Evolutionary conservation across 768 basidiomycete species (phyloP), one percentile per base, ranked within the genome.

Genomic region (Psilocybe azurescens): DNA sequence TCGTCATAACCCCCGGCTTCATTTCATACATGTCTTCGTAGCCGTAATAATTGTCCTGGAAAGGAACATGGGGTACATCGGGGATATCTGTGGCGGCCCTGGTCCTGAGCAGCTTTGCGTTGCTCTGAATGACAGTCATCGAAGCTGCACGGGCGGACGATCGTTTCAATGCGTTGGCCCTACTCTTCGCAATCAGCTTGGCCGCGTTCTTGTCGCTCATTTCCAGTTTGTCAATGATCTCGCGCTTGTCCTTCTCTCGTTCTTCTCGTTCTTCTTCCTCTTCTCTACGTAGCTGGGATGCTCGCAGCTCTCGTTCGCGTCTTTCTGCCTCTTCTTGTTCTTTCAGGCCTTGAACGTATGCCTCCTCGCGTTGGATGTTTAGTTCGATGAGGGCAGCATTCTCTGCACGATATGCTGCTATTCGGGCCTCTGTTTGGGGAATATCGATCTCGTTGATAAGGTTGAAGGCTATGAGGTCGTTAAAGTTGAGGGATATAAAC

Each of bases 361-460:
- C 86, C 69, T 92, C 91, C 53, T 94, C 92, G 38, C 92, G 86
- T 67, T 92, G 89, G 30, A 87, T 74, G 75, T 99, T 99, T 53
- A 90, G 83, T 64, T 93, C 90, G 54, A 94, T 98, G 28, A 90
- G 78, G 0, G 87, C 84, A 1, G 91, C 90, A 69, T 98, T 98
- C 68, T 93, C 89, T 28, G 82, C 83, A 46, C 90, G 89, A 74
- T 93, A 94, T 47, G 83, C 82, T 2, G 85, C 83, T 64, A 99
- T 91, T 18, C 92, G 88, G 6, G 86, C 86, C 77, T 99, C 95
- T 0, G 95, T 98, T 67, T 87, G 81, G 5, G 84, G 74, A 20
- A 94, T 72, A 61, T 97, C 89, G 49, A 96, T 84, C 30, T 94
- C 91, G 65, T 97, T 90, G 59, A 98, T 95, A 36, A 99, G 88